Conservation (phyloP, 108 stramenopile genomes). For the Pseudonitzschia pungens region DNA sequence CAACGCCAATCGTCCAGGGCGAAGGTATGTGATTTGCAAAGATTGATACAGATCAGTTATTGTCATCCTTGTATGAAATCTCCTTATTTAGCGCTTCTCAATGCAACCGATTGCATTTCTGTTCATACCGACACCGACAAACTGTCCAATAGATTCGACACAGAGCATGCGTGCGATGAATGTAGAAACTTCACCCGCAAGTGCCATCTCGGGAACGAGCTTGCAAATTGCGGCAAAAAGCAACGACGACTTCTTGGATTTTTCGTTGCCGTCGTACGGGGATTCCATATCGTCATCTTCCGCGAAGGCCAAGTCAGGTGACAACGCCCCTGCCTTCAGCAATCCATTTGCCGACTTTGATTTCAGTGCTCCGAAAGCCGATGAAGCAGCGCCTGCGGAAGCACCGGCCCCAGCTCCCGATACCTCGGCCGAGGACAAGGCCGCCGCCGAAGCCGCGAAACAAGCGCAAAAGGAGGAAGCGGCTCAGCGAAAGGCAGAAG, state of each 20-base stretch:
- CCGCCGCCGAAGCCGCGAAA: conserved; percentile 43
- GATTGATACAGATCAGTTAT: background rate
- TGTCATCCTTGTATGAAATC: background rate
- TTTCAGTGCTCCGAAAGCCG: conserved; percentile 19
- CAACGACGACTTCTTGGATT: conserved; percentile 64
- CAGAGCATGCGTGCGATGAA: background rate
- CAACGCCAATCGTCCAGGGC: background rate
- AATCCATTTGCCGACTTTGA: conserved; percentile 43
- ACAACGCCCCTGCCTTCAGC: conserved; percentile 32
- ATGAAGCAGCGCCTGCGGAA: conserved; percentile 34
- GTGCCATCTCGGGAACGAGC: conserved; percentile 26
- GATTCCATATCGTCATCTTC: conserved; percentile 21
- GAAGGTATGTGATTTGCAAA: conserved; percentile 7
- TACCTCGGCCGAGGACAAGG: conserved; percentile 36
- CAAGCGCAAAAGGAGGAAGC: conserved; percentile 55
- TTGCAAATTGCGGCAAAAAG: conserved; percentile 18
- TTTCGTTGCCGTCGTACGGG: conserved; percentile 75
- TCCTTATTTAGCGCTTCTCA: background rate
- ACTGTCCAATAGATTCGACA: background rate
- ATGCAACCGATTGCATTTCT: conserved; percentile 3
- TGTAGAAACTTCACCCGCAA: conserved; percentile 1
- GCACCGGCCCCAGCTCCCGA: conserved; percentile 43
- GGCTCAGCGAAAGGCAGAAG: conserved; percentile 39
- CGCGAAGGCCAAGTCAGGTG: conserved; percentile 28
- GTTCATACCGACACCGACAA: background rate